A percentile compares a stretch with the other conserved stretches of the same genome.
Conservation (phyloP, 768 basidiomycete genomes). For the Kwoniella botswanensis region DNA sequence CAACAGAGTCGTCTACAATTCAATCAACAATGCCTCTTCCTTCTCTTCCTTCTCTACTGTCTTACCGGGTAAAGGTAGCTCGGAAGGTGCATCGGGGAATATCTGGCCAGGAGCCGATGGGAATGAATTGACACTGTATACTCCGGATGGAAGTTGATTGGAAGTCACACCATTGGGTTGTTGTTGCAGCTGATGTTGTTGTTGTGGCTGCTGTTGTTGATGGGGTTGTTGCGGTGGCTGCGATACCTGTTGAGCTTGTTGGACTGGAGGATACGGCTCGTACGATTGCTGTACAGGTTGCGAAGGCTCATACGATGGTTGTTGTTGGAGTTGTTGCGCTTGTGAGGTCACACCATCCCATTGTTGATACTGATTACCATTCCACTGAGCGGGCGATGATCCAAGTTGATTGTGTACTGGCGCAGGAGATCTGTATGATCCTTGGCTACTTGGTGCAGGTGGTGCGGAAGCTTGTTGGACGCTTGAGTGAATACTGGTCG, state of each 20-base stretch:
- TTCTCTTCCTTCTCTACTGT: slow-evolving; percentile 38
- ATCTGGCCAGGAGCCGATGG: slow-evolving; percentile 47
- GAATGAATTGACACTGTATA: slow-evolving; percentile 44
- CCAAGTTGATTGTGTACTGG: slow-evolving; percentile 5
- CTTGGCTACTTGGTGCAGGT: slow-evolving; percentile 13
- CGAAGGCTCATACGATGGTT: slow-evolving; percentile 27
- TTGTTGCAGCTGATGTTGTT: slow-evolving; percentile 18
- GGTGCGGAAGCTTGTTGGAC: slow-evolving; percentile 17
- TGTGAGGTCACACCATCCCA: slow-evolving; percentile 14
- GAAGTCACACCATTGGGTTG: slow-evolving; percentile 10
- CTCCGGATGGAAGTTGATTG: slow-evolving; percentile 20
- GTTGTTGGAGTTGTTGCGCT: slow-evolving; percentile 50
- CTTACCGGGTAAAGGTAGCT: slow-evolving; percentile 14
- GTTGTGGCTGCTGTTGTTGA: slow-evolving; percentile 11
- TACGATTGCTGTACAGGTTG: neutral
- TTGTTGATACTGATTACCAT: slow-evolving; percentile 12
- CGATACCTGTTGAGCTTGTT: slow-evolving; percentile 40
- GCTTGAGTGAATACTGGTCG: slow-evolving; percentile 6
- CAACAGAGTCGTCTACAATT: slow-evolving; percentile 26
- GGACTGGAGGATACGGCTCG: slow-evolving; percentile 41
- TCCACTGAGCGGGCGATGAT: slow-evolving; percentile 1
- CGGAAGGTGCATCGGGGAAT: slow-evolving; percentile 54
- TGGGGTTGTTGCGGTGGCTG: slow-evolving; percentile 15
- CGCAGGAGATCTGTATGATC: slow-evolving; percentile 21
- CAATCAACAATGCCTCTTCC: slow-evolving; percentile 55